These are phyloP conservation scores for Microdochium paspali DNA, from an alignment of 2,329 filamentous ascomycete species.

Conservation along the genomic window DNA sequence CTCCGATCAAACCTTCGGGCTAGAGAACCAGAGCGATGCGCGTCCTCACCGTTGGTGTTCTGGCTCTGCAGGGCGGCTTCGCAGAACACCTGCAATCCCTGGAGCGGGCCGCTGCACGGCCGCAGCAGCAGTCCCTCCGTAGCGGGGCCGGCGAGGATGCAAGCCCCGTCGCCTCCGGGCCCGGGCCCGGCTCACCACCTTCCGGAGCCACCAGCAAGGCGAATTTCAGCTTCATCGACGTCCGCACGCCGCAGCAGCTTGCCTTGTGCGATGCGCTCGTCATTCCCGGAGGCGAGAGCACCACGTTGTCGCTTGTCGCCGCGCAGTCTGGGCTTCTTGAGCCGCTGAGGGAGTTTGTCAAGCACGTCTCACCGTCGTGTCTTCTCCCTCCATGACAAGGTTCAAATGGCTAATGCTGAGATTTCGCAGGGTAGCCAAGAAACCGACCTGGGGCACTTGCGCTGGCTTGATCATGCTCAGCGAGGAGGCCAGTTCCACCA, in stretches of 20 bases:
- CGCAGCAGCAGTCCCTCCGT: conserved; percentile 10
- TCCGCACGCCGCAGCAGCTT: conserved; percentile 67
- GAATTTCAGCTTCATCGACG: conserved; percentile 60
- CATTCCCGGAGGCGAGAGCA: conserved; percentile 91
- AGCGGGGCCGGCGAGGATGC: conserved; percentile 10
- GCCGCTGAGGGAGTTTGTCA: conserved; percentile 81
- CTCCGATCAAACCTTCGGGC: too few species aligned
- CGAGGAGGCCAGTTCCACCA: conserved; percentile 78
- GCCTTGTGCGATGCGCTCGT: conserved; percentile 71
- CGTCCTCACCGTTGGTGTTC: conserved; percentile 45
- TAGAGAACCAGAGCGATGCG: not conserved
- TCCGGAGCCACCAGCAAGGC: not conserved
- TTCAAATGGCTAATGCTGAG: too few species aligned
- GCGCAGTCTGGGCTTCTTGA: conserved; percentile 72
- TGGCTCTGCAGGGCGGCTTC: conserved; percentile 87
- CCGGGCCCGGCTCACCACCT: not conserved
- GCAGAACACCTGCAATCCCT: conserved; percentile 77
- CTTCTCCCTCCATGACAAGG: not conserved
- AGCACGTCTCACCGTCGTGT: conserved; percentile 52
- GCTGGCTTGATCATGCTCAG: conserved; percentile 88
- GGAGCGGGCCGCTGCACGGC: conserved; percentile 53
- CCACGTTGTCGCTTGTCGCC: conserved; percentile 83
- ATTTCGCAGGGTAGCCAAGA: conserved; percentile 52
- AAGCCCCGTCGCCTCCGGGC: not conserved
- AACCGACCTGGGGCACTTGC: conserved; percentile 92